Evolutionary conservation across 805 yeast species (phyloP), one percentile per base, ranked within the genome.

Genomic region (Teunomyces barrocoloradensis): DNA sequence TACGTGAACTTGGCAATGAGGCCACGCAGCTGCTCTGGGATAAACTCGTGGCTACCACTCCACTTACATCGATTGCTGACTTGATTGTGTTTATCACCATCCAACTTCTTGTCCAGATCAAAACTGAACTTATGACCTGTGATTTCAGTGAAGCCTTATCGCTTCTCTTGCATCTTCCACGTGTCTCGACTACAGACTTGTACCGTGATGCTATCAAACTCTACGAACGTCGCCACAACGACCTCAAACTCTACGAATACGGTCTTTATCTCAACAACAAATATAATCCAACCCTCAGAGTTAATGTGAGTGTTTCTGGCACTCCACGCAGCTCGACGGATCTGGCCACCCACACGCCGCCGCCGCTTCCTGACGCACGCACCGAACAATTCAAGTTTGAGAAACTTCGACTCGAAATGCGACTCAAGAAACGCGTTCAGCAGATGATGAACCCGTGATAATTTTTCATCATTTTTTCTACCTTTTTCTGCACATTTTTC

Each of bases 111-210:
- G 66, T 78, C 12, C 74, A 72, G 54, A 58, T 78, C 45, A 78
- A 78, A 48, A 52, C 74, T 1, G 70, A 68, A 5, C 56, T 78
- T 30, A 71, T 75, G 6, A 60, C 71, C 11, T 73, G 77, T 43
- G 84, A 80, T 57, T 79, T 78, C 53, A 74, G 80, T 11, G 83
- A 79, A 51, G 73, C 78, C 4, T 60, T 80, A 28, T 72, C 74
- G 29, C 55, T 78, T 13, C 59, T 80, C 5, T 62, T 80, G 25
- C 84, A 78, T 57, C 79, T 77, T 54, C 84, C 83, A 2, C 35
- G 30, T 17, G 51, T 60, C 9, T 64, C 70, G 21, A 51, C 65
- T 6, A 55, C 53, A 11, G 58, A 58, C 10, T 48, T 73, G 6
- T 63, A 66, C 45, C 65, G 61, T 32, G 68, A 73, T 45, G 65